Base-by-base conservation (phyloP, 2,329 filamentous ascomycete genomes). In the Endoconidiophora laricicola region DNA sequence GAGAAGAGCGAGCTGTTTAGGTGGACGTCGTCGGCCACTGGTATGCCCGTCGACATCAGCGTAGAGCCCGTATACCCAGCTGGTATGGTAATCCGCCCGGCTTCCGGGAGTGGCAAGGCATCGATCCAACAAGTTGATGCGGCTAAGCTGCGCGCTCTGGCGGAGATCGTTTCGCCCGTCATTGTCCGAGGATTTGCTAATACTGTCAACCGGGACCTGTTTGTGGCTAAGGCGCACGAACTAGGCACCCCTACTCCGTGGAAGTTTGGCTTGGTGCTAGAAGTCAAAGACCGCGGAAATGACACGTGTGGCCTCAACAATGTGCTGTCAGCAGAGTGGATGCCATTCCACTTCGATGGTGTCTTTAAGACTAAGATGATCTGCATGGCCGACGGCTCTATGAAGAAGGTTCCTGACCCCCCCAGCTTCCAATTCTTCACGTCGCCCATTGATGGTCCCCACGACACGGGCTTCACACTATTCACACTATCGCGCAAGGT, bases 311-410 rank as follows among this genome's bases (percentile, higher is more conserved):
- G 48, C 14, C 48, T 50, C 18, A 76, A 75, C 54, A 75, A 74
- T 39, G 70, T 76, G 2, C 62, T 73, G 2, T 73, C 69, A 0
- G 64, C 66, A 1, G 72, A 75, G 52, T 68, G 69, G 54, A 74
- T 76, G 72, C 73, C 74, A 0, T 73, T 74, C 58, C 73, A 77
- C 55, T 77, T 68, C 37, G 73, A 77, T 46, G 74, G 73, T 0
- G 60, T 76, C 24, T 77, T 76, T 63, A 76, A 75, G 56, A 69
- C 71, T 0, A 63, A 65, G 7, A 69, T 69, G 47, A 57, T 63
- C 18, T 58, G 51, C 0, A 60, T 66, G 2, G 61, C 62, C 1
- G 58, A 65, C 1, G 69, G 67, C 0, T 63, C 65, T 4, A 65
- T 65, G n/a, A 60, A 60, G n/a, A 55, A 62, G 0, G 58, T 69